These are phyloP conservation scores for Cladosporium colombiae DNA, from an alignment of 2,329 filamentous ascomycete species.

Conservation along the genomic window DNA sequence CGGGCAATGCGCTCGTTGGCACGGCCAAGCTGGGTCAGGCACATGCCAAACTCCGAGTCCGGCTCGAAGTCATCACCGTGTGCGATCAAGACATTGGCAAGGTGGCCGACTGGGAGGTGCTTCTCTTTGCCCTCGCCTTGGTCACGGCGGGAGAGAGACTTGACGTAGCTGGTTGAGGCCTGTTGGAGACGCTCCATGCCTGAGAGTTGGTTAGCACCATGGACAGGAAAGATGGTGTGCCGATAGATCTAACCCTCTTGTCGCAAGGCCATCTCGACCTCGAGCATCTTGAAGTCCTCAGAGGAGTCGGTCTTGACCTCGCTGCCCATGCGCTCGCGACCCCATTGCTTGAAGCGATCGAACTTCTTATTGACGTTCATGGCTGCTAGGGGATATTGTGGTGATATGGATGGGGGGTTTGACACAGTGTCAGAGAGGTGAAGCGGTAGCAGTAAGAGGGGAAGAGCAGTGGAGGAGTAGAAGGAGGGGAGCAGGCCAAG, in stretches of 20 bases:
- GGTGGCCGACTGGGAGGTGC: slow-evolving; percentile 72
- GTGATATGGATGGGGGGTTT: slow-evolving; percentile 1
- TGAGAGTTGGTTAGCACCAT: slow-evolving; percentile 40
- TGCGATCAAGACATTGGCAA: slow-evolving; percentile 81
- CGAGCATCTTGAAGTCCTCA: slow-evolving; percentile 87
- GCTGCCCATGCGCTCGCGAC: slow-evolving; percentile 90
- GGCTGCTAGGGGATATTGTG: background rate
- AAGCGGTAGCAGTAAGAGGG: background rate
- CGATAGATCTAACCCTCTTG: slow-evolving; percentile 67
- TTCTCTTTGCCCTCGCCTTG: slow-evolving; percentile 89
- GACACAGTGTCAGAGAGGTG: background rate
- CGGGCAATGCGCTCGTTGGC: slow-evolving; percentile 86
- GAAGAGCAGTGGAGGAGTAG: background rate
- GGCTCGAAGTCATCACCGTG: slow-evolving; percentile 92
- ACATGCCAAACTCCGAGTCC: slow-evolving; percentile 88
- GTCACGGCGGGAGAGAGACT: slow-evolving; percentile 80
- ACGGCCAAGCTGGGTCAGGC: slow-evolving; percentile 74
- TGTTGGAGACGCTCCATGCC: slow-evolving; percentile 88
- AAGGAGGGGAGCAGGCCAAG: background rate
- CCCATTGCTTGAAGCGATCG: slow-evolving; percentile 96
- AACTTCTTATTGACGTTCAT: slow-evolving; percentile 79
- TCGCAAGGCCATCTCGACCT: slow-evolving; percentile 85
- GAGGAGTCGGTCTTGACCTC: slow-evolving; percentile 84
- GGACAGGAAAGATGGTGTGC: background rate
- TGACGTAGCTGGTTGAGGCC: slow-evolving; percentile 82